phyloP scores from a whole-genome alignment of 2,329 filamentous ascomycete species.

The Lanzia echinophila region DNA sequence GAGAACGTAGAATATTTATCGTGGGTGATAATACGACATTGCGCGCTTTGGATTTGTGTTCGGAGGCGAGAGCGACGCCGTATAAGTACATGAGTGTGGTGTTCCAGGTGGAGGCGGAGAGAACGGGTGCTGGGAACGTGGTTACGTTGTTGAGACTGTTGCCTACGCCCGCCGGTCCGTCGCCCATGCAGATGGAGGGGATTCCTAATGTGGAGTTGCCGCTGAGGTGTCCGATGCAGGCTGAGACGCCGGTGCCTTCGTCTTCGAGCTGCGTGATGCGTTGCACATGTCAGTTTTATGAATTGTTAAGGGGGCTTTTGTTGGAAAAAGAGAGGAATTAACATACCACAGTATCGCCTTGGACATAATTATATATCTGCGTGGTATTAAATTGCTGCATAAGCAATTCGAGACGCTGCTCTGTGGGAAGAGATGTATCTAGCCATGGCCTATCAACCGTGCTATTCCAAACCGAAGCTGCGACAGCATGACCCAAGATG shows the following conservation, averaged over 20 bases:
- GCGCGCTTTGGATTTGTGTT: neutral
- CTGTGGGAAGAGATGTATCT: neutral
- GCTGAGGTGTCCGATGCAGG: neutral
- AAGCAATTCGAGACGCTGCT: neutral
- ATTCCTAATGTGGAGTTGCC: neutral
- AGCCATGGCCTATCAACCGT: too few relatives aligned
- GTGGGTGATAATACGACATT: slow-evolving; percentile 37
- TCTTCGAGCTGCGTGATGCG: neutral
- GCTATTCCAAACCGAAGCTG: too few relatives aligned
- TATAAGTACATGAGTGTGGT: neutral
- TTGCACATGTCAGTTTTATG: too few relatives aligned
- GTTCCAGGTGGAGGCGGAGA: neutral
- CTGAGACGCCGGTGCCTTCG: neutral
- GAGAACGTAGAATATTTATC: slow-evolving; percentile 41
- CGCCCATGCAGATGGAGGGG: neutral
- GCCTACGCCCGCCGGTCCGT: neutral
- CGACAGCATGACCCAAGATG: too few relatives aligned
- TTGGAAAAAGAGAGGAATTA: neutral
- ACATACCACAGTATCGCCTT: neutral
- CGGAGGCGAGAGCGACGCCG: neutral
- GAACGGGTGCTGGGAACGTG: neutral
- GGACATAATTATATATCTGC: neutral
- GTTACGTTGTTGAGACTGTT: neutral
- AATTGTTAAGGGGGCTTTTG: neutral
- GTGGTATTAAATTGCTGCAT: neutral